phyloP scores from a whole-genome alignment of 257 asterid genomes.

The Solanum sitiens region DNA sequence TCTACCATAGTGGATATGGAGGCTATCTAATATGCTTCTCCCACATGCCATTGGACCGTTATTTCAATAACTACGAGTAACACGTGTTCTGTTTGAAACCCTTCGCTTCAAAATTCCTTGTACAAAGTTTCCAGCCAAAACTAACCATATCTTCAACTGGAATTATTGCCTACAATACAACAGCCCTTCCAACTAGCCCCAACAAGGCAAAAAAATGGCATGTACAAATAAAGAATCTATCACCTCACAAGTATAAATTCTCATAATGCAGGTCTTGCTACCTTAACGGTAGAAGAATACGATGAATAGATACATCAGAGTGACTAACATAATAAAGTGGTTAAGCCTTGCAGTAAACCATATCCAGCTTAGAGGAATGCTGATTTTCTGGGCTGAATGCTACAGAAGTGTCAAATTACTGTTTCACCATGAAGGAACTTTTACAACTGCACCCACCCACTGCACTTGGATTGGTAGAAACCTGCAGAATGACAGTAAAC shows the following conservation, averaged over 20 bases:
- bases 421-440: conserved; percentile 72
- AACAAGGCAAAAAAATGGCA: too few relatives aligned
- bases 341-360: not conserved
- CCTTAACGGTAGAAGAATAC: not conserved
- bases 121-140: not conserved
- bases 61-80: not conserved
- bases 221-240: not conserved
- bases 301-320: not conserved
- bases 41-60: not conserved
- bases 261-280: not conserved
- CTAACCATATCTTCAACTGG: not conserved
- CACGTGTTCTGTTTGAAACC: not conserved
- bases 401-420: not conserved
- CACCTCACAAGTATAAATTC: not conserved
- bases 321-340: not conserved
- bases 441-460: conserved; percentile 97
- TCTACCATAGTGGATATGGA: not conserved
- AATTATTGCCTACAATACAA: not conserved
- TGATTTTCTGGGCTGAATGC: not conserved
- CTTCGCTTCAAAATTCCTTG: not conserved
- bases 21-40: not conserved
- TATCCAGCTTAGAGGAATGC: not conserved
- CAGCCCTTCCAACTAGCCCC: too few relatives aligned
- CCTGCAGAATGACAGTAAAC: conserved; percentile 29
- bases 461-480: conserved; percentile 85